Evolutionary conservation across 768 basidiomycete species (phyloP).

Genomic region (Podaxis mareebaensis): DNA sequence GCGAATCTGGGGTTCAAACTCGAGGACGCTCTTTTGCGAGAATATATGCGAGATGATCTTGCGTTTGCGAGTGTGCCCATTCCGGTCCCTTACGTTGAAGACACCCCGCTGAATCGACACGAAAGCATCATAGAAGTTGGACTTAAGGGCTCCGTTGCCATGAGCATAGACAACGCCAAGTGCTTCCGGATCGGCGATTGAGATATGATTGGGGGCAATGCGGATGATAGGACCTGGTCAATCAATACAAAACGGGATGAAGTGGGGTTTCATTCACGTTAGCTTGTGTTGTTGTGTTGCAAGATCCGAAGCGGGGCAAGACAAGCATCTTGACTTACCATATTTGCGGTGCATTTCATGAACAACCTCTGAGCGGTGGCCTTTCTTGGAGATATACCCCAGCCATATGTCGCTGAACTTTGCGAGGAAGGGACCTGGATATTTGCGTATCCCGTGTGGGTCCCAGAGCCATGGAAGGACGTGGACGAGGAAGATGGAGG

Average conservation of each 20-base stretch:
- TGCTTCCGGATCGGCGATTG: constrained; percentile 77
- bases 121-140: constrained; percentile 78
- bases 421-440: constrained; percentile 73
- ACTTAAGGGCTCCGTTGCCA: constrained; percentile 82
- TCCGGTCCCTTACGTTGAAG: constrained; percentile 77
- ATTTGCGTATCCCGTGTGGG: constrained; percentile 54
- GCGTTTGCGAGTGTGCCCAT: constrained; percentile 84
- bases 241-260: not conserved
- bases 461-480: constrained; percentile 57
- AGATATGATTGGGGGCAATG: constrained; percentile 76
- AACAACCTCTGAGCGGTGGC: constrained; percentile 74
- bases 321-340: constrained; percentile 43
- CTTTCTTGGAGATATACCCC: constrained; percentile 60
- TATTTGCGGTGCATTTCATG: constrained; percentile 74
- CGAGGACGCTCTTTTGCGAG: constrained; percentile 80
- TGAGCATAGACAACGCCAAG: constrained; percentile 76
- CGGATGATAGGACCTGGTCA: constrained; percentile 62
- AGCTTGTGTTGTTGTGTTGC: not conserved
- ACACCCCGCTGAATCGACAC: constrained; percentile 72
- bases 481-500: constrained; percentile 35
- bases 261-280: not conserved
- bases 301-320: constrained; percentile 12
- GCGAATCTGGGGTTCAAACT: constrained; percentile 81
- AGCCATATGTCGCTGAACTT: constrained; percentile 77
- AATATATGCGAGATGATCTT: constrained; percentile 89